Percentiles rank a stretch among this genome's conserved stretches.
phyloP scores from a whole-genome alignment of 805 yeast species.

The Saccharomycopsis fodiens region DNA sequence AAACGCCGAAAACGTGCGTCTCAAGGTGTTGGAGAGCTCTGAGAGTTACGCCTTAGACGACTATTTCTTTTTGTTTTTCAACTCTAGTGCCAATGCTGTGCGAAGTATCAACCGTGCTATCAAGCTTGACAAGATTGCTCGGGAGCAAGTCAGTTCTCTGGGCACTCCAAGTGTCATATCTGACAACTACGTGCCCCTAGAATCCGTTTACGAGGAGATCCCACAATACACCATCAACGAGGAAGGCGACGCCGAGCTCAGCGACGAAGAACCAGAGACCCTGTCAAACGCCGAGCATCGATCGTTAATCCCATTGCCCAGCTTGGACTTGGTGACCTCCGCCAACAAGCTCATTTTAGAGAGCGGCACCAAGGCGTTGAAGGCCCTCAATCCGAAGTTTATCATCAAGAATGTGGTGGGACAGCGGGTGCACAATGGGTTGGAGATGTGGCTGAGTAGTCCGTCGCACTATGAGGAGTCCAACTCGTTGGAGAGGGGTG shows the following conservation, averaged over 20 bases:
- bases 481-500: conserved; percentile 31
- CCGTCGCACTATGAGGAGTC: conserved; percentile 53
- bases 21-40: conserved; percentile 54
- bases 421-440: conserved; percentile 24
- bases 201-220: background rate
- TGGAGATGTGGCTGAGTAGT: conserved; percentile 49
- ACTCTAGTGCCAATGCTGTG: conserved; percentile 21
- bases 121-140: background rate
- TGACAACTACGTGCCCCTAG: conserved; percentile 3
- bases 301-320: conserved; percentile 16
- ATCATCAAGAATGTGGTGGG: conserved; percentile 15
- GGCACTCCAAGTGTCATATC: background rate
- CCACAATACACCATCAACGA: conserved; percentile 4
- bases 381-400: conserved; percentile 11
- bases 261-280: conserved; percentile 5
- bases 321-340: conserved; percentile 18
- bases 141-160: background rate
- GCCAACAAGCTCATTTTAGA: background rate
- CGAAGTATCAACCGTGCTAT: conserved; percentile 14
- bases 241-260: conserved; percentile 3
- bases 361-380: conserved; percentile 7
- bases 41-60: conserved; percentile 56
- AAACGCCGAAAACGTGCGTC: conserved; percentile 44
- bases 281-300: conserved; percentile 3
- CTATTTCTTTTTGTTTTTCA: conserved; percentile 61